phyloP scores from a whole-genome alignment of 1,139 yeast species.

The Diutina ranongensis region DNA sequence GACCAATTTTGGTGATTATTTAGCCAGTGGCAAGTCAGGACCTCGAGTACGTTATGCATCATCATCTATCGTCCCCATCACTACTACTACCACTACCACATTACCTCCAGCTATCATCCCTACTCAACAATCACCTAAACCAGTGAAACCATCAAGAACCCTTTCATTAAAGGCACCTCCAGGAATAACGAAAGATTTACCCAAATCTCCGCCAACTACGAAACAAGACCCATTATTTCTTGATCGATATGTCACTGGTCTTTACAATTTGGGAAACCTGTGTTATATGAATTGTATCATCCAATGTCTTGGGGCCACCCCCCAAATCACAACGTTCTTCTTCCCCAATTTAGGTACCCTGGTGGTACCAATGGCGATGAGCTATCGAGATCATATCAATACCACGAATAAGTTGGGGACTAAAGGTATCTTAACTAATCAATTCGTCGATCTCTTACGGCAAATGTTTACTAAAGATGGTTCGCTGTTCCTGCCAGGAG shows the following conservation, averaged over 20 bases:
- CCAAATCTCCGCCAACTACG: background rate
- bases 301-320: conserved; percentile 58
- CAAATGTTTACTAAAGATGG: conserved; percentile 44
- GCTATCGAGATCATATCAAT: conserved; percentile 62
- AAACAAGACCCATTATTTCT: conserved; percentile 11
- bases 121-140: conserved; percentile 1
- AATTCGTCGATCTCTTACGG: conserved; percentile 55
- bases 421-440: conserved; percentile 68
- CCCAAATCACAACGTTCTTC: conserved; percentile 30
- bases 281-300: conserved; percentile 90
- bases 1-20: conserved; percentile 1
- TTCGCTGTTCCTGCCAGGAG: conserved; percentile 39
- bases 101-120: background rate
- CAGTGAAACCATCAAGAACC: background rate
- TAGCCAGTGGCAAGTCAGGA: background rate
- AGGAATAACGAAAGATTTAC: background rate
- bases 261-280: conserved; percentile 78
- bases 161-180: background rate
- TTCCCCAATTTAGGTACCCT: conserved; percentile 16
- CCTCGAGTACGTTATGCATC: background rate
- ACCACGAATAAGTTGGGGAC: conserved; percentile 70
- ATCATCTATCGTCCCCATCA: background rate
- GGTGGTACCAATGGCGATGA: conserved; percentile 2
- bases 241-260: conserved; percentile 39
- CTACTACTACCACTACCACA: background rate